phyloP scores from a whole-genome alignment of 495 filamentous ascomycete genomes.

The Talaromyces thailandensis region DNA sequence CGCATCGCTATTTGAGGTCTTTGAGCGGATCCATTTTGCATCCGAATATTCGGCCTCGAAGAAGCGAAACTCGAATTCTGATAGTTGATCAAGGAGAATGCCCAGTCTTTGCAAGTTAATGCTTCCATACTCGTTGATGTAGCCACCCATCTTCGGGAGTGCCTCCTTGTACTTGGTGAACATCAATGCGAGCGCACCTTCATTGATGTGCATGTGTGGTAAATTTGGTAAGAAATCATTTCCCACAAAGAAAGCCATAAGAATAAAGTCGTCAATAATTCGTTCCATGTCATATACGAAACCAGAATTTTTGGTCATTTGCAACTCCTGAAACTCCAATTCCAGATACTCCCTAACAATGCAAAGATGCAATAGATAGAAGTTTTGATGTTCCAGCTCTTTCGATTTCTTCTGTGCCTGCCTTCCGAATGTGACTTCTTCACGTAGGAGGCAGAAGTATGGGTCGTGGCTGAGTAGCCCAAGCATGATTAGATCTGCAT shows the following conservation, averaged over 20 bases:
- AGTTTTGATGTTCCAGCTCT: slow-evolving; percentile 97
- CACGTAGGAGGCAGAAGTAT: slow-evolving; percentile 93
- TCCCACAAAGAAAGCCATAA: slow-evolving; percentile 99
- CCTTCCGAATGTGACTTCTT: slow-evolving; percentile 95
- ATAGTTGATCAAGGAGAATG: slow-evolving; percentile 72
- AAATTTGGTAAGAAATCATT: slow-evolving; percentile 98
- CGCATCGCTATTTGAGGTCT: slow-evolving; percentile 37
- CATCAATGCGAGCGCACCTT: slow-evolving; percentile 91
- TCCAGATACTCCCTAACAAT: slow-evolving; percentile 96
- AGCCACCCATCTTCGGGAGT: slow-evolving; percentile 79
- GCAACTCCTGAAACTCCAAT: slow-evolving; percentile 90
- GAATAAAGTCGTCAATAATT: slow-evolving; percentile 97
- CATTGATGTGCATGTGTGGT: slow-evolving; percentile 95
- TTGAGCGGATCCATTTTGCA: slow-evolving; percentile 82
- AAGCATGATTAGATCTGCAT: slow-evolving; percentile 98
- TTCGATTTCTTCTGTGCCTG: slow-evolving; percentile 79
- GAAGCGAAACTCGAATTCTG: slow-evolving; percentile 76
- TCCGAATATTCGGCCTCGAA: slow-evolving; percentile 89
- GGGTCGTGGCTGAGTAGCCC: slow-evolving; percentile 95
- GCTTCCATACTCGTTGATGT: slow-evolving; percentile 90
- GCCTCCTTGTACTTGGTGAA: slow-evolving; percentile 93
- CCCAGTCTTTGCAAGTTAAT: slow-evolving; percentile 78
- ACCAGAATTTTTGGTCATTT: slow-evolving; percentile 61
- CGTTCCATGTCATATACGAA: slow-evolving; percentile 91
- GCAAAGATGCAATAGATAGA: slow-evolving; percentile 94